Evolutionary conservation across 805 yeast species (phyloP).

Genomic region (Wickerhamia fluorescens): DNA sequence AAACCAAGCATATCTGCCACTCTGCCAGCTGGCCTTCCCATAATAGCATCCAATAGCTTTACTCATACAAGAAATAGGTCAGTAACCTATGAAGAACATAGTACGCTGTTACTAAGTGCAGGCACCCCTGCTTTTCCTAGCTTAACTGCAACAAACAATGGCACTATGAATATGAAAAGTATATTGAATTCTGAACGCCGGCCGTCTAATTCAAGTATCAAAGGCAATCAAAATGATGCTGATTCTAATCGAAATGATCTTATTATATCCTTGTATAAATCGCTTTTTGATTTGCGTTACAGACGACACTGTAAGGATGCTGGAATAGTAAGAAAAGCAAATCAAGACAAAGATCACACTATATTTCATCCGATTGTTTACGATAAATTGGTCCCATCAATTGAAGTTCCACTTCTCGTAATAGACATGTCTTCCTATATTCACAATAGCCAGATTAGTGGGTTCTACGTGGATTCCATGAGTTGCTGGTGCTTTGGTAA

Average conservation of each 20-base stretch:
- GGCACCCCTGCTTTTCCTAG: background rate
- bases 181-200: slow-evolving; percentile 9
- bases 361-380: slow-evolving; percentile 31
- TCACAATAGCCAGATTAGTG: slow-evolving; percentile 30
- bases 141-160: slow-evolving; percentile 1
- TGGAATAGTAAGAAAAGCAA: slow-evolving; percentile 7
- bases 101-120: slow-evolving; percentile 4
- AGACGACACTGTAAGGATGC: slow-evolving; percentile 22
- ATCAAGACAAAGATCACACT: slow-evolving; percentile 8
- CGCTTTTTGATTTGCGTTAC: slow-evolving; percentile 28
- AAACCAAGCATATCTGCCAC: background rate
- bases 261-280: slow-evolving; percentile 25
- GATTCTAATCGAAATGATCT: slow-evolving; percentile 2
- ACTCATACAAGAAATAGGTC: slow-evolving; percentile 8
- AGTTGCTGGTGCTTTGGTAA: slow-evolving; percentile 33
- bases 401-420: slow-evolving; percentile 27
- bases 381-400: slow-evolving; percentile 32
- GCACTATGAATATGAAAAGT: slow-evolving; percentile 18
- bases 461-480: slow-evolving; percentile 19
- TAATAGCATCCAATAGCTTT: background rate
- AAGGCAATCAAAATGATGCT: slow-evolving; percentile 1
- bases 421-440: slow-evolving; percentile 27
- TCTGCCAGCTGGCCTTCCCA: slow-evolving; percentile 1
- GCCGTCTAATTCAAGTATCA: background rate
- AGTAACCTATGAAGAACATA: slow-evolving; percentile 5